Evolutionary conservation across 2,329 filamentous ascomycete genomes (phyloP).

Genomic region (Phyllosticta citribraziliensis): DNA sequence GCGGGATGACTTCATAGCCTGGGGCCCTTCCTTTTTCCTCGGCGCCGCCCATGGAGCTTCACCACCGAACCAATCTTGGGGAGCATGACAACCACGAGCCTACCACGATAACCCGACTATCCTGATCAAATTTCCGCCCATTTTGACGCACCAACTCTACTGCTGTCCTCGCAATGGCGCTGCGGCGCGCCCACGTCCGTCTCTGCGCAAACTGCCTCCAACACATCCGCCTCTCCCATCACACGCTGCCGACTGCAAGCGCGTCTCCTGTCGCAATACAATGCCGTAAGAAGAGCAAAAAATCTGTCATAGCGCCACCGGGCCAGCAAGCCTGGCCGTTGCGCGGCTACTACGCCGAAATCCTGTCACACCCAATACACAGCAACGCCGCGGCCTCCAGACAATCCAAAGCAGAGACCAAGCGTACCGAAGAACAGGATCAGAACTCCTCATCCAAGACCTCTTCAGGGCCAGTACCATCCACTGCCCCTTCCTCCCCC

Average conservation of each 20-base stretch:
- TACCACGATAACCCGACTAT: neutral
- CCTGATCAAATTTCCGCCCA: neutral
- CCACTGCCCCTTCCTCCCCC: constrained; percentile 28
- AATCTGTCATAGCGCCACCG: constrained; percentile 24
- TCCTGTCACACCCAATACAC: constrained; percentile 22
- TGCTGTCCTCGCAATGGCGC: neutral
- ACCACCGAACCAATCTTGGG: neutral
- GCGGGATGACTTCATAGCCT: constrained; percentile 8
- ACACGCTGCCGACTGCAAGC: constrained; percentile 16
- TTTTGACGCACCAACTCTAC: neutral
- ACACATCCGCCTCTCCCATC: constrained; percentile 2
- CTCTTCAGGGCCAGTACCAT: constrained; percentile 4
- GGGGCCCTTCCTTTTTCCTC: constrained; percentile 1
- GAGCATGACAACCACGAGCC: neutral
- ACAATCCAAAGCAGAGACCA: neutral
- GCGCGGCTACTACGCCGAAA: constrained; percentile 29
- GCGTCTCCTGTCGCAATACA: constrained; percentile 27
- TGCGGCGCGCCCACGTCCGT: neutral
- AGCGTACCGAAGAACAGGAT: constrained; percentile 9
- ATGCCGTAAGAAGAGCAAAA: constrained; percentile 19
- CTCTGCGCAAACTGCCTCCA: constrained; percentile 9
- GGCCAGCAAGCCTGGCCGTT: constrained; percentile 30
- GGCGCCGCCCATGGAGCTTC: neutral
- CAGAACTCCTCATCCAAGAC: neutral
- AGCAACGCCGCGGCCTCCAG: constrained; percentile 17